Percentiles rank a stretch among this genome's conserved stretches.
These are phyloP conservation scores for Globisporangium nunn DNA, from an alignment of 352 stramenopile species.

Conservation along the genomic window DNA sequence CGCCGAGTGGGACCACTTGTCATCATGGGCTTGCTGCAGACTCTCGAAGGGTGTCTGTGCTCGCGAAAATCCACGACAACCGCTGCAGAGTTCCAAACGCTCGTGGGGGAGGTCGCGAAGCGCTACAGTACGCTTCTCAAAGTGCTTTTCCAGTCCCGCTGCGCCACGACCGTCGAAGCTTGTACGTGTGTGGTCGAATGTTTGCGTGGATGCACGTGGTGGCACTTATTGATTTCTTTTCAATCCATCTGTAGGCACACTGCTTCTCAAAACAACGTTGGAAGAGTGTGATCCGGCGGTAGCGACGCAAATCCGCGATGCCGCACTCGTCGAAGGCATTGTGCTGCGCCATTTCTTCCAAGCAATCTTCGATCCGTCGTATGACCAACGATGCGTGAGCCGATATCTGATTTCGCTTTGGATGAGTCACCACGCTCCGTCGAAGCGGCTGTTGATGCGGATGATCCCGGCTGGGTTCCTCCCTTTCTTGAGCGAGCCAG, in stretches of 20 bases:
- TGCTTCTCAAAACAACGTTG: slow-evolving; percentile 90
- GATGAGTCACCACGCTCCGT: slow-evolving; percentile 87
- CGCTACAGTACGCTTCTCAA: slow-evolving; percentile 83
- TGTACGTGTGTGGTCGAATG: slow-evolving; percentile 30
- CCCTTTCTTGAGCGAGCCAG: slow-evolving; percentile 80
- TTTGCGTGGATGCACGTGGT: background rate
- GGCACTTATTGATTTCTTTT: background rate
- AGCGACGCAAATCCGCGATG: slow-evolving; percentile 83
- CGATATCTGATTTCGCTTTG: slow-evolving; percentile 94
- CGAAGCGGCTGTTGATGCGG: slow-evolving; percentile 85
- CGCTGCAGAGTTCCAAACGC: slow-evolving; percentile 48
- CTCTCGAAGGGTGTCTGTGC: slow-evolving; percentile 88
- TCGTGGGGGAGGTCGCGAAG: slow-evolving; percentile 60
- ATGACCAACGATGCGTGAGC: slow-evolving; percentile 89
- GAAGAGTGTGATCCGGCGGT: slow-evolving; percentile 82
- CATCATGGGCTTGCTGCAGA: slow-evolving; percentile 88
- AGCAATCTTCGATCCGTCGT: slow-evolving; percentile 89
- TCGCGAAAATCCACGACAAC: slow-evolving; percentile 84
- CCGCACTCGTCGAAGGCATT: slow-evolving; percentile 89
- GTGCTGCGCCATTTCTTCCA: slow-evolving; percentile 92
- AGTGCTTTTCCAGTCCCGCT: slow-evolving; percentile 85
- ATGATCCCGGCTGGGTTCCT: slow-evolving; percentile 90
- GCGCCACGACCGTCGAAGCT: slow-evolving; percentile 77
- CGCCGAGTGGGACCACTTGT: slow-evolving; percentile 65
- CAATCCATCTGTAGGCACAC: slow-evolving; percentile 57